A percentile compares a stretch with the other conserved stretches of the same genome.
Conservation (phyloP, 345 rosid genomes). For the Sisymbrium altissimum region DNA sequence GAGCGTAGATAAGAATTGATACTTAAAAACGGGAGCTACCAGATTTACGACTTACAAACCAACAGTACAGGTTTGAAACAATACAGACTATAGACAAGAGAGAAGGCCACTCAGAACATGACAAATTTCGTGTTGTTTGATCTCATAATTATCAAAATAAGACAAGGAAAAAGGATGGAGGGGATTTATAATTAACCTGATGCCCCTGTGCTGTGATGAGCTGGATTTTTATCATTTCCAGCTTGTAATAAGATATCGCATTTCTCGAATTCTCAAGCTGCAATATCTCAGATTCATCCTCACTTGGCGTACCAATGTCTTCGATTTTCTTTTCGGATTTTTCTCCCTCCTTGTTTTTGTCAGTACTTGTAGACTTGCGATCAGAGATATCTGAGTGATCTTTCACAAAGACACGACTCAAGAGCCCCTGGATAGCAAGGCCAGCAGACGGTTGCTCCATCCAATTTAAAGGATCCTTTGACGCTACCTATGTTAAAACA, state of each 20-base stretch:
- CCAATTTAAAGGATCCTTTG: conserved; percentile 69
- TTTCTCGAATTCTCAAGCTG: conserved; percentile 39
- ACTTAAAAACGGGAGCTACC: not conserved
- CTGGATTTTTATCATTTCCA: conserved; percentile 76
- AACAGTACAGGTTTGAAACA: not conserved
- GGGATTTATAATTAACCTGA: conserved; percentile 47
- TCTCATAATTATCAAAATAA: not conserved
- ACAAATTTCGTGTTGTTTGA: not conserved
- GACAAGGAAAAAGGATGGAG: not conserved
- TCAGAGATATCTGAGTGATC: conserved; percentile 60
- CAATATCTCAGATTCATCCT: conserved; percentile 36
- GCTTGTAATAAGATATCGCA: conserved; percentile 64
- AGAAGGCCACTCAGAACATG: not conserved
- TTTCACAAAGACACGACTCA: conserved; percentile 65
- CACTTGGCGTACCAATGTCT: conserved; percentile 42
- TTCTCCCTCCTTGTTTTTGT: conserved; percentile 35
- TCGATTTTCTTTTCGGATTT: conserved; percentile 37
- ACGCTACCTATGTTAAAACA: conserved; percentile 49
- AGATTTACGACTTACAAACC: not conserved
- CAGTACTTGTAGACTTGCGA: conserved; percentile 23
- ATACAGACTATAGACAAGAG: not conserved
- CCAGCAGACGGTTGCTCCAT: conserved; percentile 87
- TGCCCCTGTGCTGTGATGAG: conserved; percentile 70
- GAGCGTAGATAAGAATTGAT: not conserved
- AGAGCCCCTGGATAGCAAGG: conserved; percentile 73